Base-by-base conservation (phyloP, 2,329 filamentous ascomycete genomes). In the Xylariales sp. region DNA sequence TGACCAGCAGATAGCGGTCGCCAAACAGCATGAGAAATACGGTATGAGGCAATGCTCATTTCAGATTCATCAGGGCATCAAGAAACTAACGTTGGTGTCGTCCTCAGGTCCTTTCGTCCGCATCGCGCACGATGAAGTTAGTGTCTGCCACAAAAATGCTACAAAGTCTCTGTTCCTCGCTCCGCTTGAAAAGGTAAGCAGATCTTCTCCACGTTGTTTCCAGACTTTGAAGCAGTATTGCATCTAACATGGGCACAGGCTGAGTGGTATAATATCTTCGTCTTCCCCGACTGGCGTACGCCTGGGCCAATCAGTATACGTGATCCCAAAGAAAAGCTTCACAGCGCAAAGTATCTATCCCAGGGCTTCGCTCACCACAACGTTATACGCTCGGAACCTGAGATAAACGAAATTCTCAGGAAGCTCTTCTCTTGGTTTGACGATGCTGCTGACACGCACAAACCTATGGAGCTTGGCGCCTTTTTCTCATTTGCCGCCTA, bases 401-500 rank as follows among this genome's bases (percentile, higher is more conserved):
- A 39, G 9, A 43, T 43, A 14, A 28, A 43, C 12, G 35, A 31
- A 11, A 25, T 43, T 4, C 16, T 39, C n/a, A 16, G 14, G n/a
- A 31, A 31, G 25, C 28, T 43, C 10, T 39, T 40, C 20, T 9
- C 12, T 7, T 37, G 42, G 32, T 20, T 44, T 10, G 38, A 37
- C 19, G 11, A 19, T 15, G 16, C 19, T 9, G 38, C 31, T 4
- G 8, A 9, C 4, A 21, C 10, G 9, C 15, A 16, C 7, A 32
- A 29, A 33, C 22, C 38, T 9, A 45, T 42, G 38, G 20, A 34
- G 14, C 27, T 42, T 11, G 27, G 39, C 14, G 16, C 38, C 14
- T 38, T 31, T 16, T 38, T 42, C 27, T 46, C 45, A 34, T 53
- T 12, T 25, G 46, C 46, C 21, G 49, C 54, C 6, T 58, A 51